These are phyloP conservation scores for Crithidia expoeki DNA, from an alignment of 208 protist genomes.

Conservation along the genomic window DNA sequence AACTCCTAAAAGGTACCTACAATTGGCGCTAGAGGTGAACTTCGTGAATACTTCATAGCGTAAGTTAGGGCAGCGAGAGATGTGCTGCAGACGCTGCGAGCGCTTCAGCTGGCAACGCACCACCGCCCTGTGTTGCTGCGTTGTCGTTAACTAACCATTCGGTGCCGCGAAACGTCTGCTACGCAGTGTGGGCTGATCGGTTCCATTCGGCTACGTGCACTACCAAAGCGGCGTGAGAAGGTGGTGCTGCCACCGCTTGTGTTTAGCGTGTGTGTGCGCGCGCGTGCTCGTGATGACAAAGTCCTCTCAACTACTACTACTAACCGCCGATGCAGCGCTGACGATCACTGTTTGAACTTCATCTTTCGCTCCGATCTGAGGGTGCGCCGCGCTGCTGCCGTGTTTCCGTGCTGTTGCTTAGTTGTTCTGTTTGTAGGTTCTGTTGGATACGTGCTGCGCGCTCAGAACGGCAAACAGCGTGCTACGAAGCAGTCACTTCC, in stretches of 20 bases:
- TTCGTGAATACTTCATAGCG: constrained; percentile 19
- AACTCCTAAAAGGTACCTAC: too few species aligned
- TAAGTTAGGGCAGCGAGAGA: constrained; percentile 20
- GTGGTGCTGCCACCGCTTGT: neutral
- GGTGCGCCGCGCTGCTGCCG: constrained; percentile 7
- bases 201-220: constrained; percentile 31
- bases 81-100: neutral
- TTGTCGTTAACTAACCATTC: too few species aligned
- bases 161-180: constrained; percentile 1
- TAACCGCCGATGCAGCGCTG: too few species aligned
- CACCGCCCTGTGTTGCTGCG: neutral
- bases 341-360: constrained; percentile 48
- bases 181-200: constrained; percentile 33
- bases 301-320: too few species aligned
- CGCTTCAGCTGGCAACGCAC: too few species aligned
- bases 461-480: too few species aligned
- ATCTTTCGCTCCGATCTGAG: constrained; percentile 63
- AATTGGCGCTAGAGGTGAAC: constrained; percentile 21
- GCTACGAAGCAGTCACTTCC: too few species aligned
- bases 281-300: too few species aligned
- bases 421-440: too few species aligned
- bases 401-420: too few species aligned
- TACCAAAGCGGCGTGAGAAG: constrained; percentile 30
- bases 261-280: too few species aligned
- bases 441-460: too few species aligned